A percentile compares a stretch with the other conserved stretches of the same genome.
Conservation (phyloP, 257 asterid species). For the Euphrasia confusa region DNA sequence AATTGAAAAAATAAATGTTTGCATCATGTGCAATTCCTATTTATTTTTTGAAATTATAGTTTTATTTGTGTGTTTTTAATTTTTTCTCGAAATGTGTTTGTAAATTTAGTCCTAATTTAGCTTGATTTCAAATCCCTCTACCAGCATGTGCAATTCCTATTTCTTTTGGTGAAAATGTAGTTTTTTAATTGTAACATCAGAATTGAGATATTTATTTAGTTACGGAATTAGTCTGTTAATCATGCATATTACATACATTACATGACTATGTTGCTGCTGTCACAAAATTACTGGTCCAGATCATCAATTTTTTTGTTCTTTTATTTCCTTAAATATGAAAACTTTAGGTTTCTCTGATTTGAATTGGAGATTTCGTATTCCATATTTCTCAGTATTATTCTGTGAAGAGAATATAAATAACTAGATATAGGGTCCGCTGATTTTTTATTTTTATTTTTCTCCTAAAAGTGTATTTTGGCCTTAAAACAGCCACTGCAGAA, state of each 20-base stretch:
- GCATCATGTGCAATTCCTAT: background rate
- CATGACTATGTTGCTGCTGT: background rate
- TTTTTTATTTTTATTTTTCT: background rate
- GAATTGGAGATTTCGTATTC: too few species aligned
- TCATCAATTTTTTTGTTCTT: slow-evolving; percentile 10
- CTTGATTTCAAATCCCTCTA: background rate
- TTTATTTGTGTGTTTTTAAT: background rate
- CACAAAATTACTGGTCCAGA: background rate
- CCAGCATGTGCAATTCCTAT: background rate
- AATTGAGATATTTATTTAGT: background rate
- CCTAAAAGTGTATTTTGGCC: slow-evolving; percentile 15
- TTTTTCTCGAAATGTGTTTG: background rate
- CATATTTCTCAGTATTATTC: too few species aligned
- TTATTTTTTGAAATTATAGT: background rate
- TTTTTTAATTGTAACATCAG: background rate
- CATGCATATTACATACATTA: background rate
- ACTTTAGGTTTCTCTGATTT: background rate
- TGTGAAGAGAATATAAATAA: too few species aligned
- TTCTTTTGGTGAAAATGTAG: background rate
- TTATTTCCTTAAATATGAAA: slow-evolving; percentile 12
- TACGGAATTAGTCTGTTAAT: background rate
- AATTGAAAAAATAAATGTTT: background rate
- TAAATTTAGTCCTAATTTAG: background rate
- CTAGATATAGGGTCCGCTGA: background rate
- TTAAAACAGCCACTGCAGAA: slow-evolving; percentile 52